These are phyloP conservation scores for Zymoseptoria pseudotritici DNA, from an alignment of 2,329 filamentous ascomycete species.

Conservation along the genomic window DNA sequence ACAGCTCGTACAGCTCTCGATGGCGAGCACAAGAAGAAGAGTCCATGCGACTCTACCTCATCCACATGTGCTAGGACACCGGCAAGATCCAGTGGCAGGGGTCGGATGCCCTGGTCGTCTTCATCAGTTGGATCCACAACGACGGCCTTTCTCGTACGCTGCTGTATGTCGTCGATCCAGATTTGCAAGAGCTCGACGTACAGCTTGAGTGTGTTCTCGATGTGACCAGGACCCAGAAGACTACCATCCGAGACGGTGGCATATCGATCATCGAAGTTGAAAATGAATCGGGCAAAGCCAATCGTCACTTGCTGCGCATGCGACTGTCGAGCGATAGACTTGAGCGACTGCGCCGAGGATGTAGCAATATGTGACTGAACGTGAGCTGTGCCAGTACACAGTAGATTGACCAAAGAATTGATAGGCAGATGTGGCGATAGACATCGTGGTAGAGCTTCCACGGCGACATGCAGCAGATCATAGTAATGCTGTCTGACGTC, in stretches of 20 bases:
- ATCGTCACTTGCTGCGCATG: slow-evolving; percentile 94
- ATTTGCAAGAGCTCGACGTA: slow-evolving; percentile 93
- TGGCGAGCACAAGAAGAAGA: slow-evolving; percentile 96
- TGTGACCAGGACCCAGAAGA: slow-evolving; percentile 87
- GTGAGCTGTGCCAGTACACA: slow-evolving; percentile 95
- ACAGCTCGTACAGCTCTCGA: slow-evolving; percentile 82
- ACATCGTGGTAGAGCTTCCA: slow-evolving; percentile 91
- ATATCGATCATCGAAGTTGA: slow-evolving; percentile 96
- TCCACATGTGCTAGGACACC: slow-evolving; percentile 90
- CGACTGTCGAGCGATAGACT: slow-evolving; percentile 87
- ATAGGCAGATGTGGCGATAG: slow-evolving; percentile 85
- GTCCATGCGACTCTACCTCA: slow-evolving; percentile 88
- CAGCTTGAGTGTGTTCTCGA: slow-evolving; percentile 84
- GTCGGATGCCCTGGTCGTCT: slow-evolving; percentile 21
- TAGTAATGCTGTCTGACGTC: slow-evolving; percentile 95
- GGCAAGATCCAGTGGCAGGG: slow-evolving; percentile 62
- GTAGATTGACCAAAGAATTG: slow-evolving; percentile 83
- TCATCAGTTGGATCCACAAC: slow-evolving; percentile 57
- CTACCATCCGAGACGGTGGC: slow-evolving; percentile 97
- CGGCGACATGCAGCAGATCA: slow-evolving; percentile 87
- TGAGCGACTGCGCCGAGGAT: slow-evolving; percentile 86
- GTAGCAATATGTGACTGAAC: slow-evolving; percentile 85
- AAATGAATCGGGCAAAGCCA: slow-evolving; percentile 94
- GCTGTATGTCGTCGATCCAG: slow-evolving; percentile 94
- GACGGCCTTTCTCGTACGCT: slow-evolving; percentile 68